These are phyloP conservation scores for Carex scoparia DNA, from an alignment of 176 grass and related monocot species.

Conservation along the genomic window DNA sequence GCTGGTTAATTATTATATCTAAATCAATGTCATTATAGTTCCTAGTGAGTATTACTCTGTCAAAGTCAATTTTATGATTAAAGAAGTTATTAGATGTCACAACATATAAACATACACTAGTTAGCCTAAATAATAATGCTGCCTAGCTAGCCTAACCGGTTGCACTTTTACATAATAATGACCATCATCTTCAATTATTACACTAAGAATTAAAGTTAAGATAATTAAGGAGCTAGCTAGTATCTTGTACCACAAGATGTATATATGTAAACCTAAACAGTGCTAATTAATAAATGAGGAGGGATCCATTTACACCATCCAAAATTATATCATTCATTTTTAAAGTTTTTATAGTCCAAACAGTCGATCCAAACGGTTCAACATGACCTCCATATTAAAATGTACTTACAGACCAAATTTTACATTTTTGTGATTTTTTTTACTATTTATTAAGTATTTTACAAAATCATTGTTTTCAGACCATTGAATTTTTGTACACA, in stretches of 20 bases:
- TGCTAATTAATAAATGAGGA: too few relatives aligned
- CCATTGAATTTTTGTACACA: too few relatives aligned
- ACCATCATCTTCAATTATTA: not conserved
- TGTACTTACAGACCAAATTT: too few relatives aligned
- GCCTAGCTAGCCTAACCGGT: not conserved
- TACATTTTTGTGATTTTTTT: too few relatives aligned
- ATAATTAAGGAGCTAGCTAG: not conserved
- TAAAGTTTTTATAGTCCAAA: too few relatives aligned
- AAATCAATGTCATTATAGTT: not conserved
- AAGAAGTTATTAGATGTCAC: not conserved
- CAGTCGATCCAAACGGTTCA: too few relatives aligned
- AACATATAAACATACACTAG: not conserved
- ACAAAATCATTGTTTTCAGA: too few relatives aligned
- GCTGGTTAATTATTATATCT: not conserved
- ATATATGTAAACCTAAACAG: not conserved
- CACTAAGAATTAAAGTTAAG: not conserved
- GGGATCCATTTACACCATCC: too few relatives aligned
- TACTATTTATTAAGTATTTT: too few relatives aligned
- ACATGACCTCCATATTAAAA: too few relatives aligned
- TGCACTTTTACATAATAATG: not conserved
- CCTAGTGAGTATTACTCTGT: too few relatives aligned
- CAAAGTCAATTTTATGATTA: not conserved
- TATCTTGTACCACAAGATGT: not conserved
- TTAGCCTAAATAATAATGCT: not conserved
- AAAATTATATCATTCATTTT: too few relatives aligned